These are phyloP conservation scores for Stagonosporopsis rhizophila DNA, from an alignment of 2,329 filamentous ascomycete genomes.

Conservation along the genomic window DNA sequence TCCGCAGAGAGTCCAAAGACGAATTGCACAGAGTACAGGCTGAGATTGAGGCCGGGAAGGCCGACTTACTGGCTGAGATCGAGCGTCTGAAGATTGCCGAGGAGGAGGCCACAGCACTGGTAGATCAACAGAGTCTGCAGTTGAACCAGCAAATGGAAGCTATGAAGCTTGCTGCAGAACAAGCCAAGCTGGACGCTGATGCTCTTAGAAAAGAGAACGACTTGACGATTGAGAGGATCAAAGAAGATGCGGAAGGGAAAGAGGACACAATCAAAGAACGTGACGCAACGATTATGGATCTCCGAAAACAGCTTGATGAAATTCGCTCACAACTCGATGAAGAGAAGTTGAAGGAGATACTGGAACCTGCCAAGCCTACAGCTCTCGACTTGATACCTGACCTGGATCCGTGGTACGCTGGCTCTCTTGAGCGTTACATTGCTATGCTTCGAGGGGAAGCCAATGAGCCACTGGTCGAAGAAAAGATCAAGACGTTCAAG, in stretches of 20 bases:
- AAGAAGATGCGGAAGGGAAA: conserved; percentile 46
- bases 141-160: conserved; percentile 30
- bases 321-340: conserved; percentile 33
- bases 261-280: conserved; percentile 41
- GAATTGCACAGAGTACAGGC: conserved; percentile 26
- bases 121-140: conserved; percentile 22
- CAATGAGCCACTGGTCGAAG: conserved; percentile 53
- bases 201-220: conserved; percentile 38
- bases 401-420: conserved; percentile 64
- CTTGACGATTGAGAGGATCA: conserved; percentile 39
- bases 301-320: conserved; percentile 35
- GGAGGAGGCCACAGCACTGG: conserved; percentile 27
- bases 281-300: conserved; percentile 31
- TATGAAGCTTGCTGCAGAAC: conserved; percentile 28
- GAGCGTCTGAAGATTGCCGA: conserved; percentile 29
- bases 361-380: conserved; percentile 33
- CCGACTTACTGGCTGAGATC: conserved; percentile 17
- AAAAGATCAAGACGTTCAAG: conserved; percentile 62
- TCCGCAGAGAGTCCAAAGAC: conserved; percentile 31
- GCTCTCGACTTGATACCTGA: conserved; percentile 55
- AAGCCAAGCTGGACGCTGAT: conserved; percentile 34
- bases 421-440: conserved; percentile 62
- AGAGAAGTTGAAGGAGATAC: conserved; percentile 33
- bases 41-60: conserved; percentile 28
- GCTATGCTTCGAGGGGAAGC: conserved; percentile 63